Percentiles rank a stretch among this genome's conserved stretches.
These are phyloP conservation scores for Fraxinus velutina DNA, from an alignment of 305 asterid genomes.

Conservation along the genomic window DNA sequence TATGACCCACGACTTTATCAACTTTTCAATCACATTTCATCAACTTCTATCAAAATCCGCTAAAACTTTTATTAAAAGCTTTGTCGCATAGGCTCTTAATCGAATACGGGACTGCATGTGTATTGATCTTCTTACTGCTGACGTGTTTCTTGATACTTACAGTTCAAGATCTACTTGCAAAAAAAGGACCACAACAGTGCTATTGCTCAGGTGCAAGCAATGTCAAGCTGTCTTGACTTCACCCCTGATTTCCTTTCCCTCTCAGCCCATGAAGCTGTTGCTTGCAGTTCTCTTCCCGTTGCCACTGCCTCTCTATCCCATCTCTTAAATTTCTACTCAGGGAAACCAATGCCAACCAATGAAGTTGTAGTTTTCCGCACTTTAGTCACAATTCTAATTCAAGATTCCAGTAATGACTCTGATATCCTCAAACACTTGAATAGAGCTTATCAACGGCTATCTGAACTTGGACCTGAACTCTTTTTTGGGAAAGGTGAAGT, in stretches of 20 bases:
- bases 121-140: constrained; percentile 16
- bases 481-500: constrained; percentile 78
- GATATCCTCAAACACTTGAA: constrained; percentile 69
- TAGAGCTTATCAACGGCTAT: constrained; percentile 55
- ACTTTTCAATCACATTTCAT: background rate
- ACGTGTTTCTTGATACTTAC: constrained; percentile 35
- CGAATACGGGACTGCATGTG: constrained; percentile 9
- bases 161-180: constrained; percentile 86
- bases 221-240: constrained; percentile 91
- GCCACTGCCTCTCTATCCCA: constrained; percentile 71
- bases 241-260: constrained; percentile 83
- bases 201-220: constrained; percentile 75
- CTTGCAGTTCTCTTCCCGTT: constrained; percentile 66
- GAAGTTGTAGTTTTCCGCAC: constrained; percentile 86
- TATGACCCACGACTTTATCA: background rate
- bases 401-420: constrained; percentile 49
- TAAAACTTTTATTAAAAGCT: background rate
- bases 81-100: background rate
- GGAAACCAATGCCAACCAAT: constrained; percentile 60
- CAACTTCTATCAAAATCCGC: background rate
- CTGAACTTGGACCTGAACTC: constrained; percentile 58
- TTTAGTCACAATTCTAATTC: constrained; percentile 58
- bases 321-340: constrained; percentile 60
- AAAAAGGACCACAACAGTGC: constrained; percentile 59
- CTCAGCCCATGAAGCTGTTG: constrained; percentile 87